Evolutionary conservation across 306 rosid species (phyloP).

Genomic region (Begonia masoniana): DNA sequence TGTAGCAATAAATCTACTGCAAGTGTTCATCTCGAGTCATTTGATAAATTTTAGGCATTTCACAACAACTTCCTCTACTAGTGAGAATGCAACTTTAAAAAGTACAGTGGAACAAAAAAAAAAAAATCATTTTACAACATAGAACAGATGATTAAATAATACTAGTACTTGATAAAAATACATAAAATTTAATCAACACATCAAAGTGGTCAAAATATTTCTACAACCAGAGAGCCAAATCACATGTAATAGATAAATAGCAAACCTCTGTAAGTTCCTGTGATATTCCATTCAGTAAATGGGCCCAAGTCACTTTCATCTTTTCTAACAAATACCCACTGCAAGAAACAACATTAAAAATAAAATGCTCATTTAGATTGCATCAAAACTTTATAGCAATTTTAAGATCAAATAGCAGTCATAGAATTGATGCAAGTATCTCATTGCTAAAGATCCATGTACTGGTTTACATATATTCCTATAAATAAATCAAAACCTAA

Average conservation of each 20-base stretch:
- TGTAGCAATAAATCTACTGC: too few species aligned
- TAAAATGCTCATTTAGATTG: conserved; percentile 8
- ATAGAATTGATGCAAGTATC: not conserved
- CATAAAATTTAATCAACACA: too few species aligned
- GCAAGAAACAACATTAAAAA: conserved; percentile 34
- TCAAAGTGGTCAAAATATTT: not conserved
- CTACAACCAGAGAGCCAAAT: not conserved
- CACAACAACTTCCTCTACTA: too few species aligned
- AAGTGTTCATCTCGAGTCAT: too few species aligned
- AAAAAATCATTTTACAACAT: too few species aligned
- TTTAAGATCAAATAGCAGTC: not conserved
- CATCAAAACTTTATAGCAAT: not conserved
- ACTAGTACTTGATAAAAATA: too few species aligned
- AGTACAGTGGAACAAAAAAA: too few species aligned
- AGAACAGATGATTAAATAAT: too few species aligned
- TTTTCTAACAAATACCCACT: conserved; percentile 81
- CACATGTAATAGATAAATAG: not conserved
- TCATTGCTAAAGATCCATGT: not conserved
- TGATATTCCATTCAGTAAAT: conserved; percentile 85
- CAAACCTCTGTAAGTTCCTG: conserved; percentile 95
- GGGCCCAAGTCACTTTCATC: conserved; percentile 80
- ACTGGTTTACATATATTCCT: too few species aligned
- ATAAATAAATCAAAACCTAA: too few species aligned
- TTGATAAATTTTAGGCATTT: too few species aligned
- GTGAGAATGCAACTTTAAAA: too few species aligned